phyloP scores from a whole-genome alignment of 371 early-diverging fungal species.

The Cladochytrium tenue region DNA sequence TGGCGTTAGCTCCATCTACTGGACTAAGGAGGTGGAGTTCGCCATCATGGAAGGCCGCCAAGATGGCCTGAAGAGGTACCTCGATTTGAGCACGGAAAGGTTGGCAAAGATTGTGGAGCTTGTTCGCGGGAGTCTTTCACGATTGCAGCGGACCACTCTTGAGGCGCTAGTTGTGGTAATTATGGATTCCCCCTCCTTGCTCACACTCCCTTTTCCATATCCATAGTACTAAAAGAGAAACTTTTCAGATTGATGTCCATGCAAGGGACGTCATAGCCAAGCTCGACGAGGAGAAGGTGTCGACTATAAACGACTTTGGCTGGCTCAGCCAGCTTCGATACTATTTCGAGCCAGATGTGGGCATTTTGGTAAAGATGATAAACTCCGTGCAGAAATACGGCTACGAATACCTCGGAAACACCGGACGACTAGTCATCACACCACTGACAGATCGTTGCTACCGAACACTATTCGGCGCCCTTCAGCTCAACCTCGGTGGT shows the following conservation, averaged over 20 bases:
- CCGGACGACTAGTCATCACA: constrained; percentile 52
- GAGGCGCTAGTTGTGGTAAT: constrained; percentile 57
- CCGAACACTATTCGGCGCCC: constrained; percentile 55
- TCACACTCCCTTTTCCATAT: too few species aligned
- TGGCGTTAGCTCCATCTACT: constrained; percentile 50
- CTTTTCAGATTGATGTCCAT: constrained; percentile 54
- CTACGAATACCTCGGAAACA: constrained; percentile 56
- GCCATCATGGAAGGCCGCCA: constrained; percentile 37
- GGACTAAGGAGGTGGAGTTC: constrained; percentile 57
- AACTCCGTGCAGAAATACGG: constrained; percentile 58
- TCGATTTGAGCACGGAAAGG: constrained; percentile 42
- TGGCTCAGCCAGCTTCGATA: constrained; percentile 58
- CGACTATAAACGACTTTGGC: constrained; percentile 38
- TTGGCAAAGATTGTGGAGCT: constrained; percentile 49
- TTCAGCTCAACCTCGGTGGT: constrained; percentile 56
- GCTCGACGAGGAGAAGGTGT: constrained; percentile 40
- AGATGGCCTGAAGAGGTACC: constrained; percentile 42
- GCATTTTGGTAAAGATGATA: constrained; percentile 55
- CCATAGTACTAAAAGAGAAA: too few species aligned
- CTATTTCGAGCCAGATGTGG: constrained; percentile 48
- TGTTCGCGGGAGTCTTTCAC: constrained; percentile 52
- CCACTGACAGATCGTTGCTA: constrained; percentile 56
- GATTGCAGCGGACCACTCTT: constrained; percentile 41
- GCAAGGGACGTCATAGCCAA: constrained; percentile 50
- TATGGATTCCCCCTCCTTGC: too few species aligned